Evolutionary conservation across 345 rosid species (phyloP).

Genomic region (Camelina neglecta): DNA sequence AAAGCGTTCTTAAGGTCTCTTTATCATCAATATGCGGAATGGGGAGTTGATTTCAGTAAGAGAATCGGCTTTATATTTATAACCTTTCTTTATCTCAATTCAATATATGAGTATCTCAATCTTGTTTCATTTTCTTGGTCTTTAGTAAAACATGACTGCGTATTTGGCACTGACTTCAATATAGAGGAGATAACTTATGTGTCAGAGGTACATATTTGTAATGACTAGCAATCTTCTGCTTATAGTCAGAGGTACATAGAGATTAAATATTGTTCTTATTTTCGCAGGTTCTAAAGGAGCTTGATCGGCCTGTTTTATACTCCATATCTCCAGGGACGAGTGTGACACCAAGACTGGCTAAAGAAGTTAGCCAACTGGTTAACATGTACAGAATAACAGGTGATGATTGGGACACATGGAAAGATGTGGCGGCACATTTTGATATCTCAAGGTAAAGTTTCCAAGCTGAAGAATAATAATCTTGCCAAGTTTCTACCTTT

Average conservation of each 20-base stretch:
- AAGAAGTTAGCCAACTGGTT: conserved; percentile 63
- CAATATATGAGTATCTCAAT: background rate
- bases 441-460: conserved; percentile 66
- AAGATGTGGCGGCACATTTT: conserved; percentile 79
- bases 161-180: conserved; percentile 81
- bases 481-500: conserved; percentile 1
- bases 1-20: conserved; percentile 88
- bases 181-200: conserved; percentile 67
- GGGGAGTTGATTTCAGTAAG: conserved; percentile 98
- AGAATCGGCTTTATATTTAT: background rate
- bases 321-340: conserved; percentile 93
- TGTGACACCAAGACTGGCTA: conserved; percentile 79
- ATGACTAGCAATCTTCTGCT: conserved; percentile 16
- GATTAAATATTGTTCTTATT: conserved; percentile 16
- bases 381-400: conserved; percentile 89
- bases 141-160: conserved; percentile 86
- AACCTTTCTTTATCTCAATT: background rate
- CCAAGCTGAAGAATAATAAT: conserved; percentile 8
- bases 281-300: conserved; percentile 70
- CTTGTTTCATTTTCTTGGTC: conserved; percentile 24
- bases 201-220: conserved; percentile 57
- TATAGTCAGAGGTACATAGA: conserved; percentile 5
- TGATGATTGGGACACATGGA: conserved; percentile 98
- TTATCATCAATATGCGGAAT: conserved; percentile 77
- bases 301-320: conserved; percentile 74